phyloP scores from a whole-genome alignment of 169 alveolate genomes.

The Babesia ovis region DNA sequence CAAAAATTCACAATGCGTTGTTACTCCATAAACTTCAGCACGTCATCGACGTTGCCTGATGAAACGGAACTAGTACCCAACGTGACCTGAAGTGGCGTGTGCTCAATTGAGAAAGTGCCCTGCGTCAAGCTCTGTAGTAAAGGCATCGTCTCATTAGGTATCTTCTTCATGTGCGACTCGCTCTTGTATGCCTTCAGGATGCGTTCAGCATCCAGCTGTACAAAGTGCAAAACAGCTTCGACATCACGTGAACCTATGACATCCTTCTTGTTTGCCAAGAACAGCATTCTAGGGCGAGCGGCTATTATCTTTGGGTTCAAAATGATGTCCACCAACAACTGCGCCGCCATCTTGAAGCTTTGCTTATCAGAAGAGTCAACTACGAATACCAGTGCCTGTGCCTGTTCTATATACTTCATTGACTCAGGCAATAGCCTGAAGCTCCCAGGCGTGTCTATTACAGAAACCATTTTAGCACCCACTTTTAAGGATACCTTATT shows the following conservation, averaged over 20 bases:
- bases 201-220: constrained; percentile 35
- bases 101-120: constrained; percentile 6
- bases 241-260: constrained; percentile 13
- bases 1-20: too few species aligned
- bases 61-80: constrained; percentile 5
- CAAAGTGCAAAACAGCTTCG: constrained; percentile 26
- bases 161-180: constrained; percentile 30
- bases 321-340: constrained; percentile 23
- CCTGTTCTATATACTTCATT: constrained; percentile 23
- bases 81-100: neutral
- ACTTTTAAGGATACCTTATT: neutral
- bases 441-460: constrained; percentile 25
- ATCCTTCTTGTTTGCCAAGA: constrained; percentile 30
- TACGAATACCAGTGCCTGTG: constrained; percentile 20
- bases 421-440: constrained; percentile 21
- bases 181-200: constrained; percentile 33
- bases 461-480: neutral
- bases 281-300: constrained; percentile 14
- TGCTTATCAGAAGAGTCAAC: constrained; percentile 39
- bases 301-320: constrained; percentile 16
- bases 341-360: constrained; percentile 41
- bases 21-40: constrained; percentile 4
- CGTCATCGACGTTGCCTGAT: neutral
- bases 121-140: constrained; percentile 9
- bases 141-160: constrained; percentile 12